Evolutionary conservation across 768 basidiomycete species (phyloP).

Genomic region (Lactarius vividus): DNA sequence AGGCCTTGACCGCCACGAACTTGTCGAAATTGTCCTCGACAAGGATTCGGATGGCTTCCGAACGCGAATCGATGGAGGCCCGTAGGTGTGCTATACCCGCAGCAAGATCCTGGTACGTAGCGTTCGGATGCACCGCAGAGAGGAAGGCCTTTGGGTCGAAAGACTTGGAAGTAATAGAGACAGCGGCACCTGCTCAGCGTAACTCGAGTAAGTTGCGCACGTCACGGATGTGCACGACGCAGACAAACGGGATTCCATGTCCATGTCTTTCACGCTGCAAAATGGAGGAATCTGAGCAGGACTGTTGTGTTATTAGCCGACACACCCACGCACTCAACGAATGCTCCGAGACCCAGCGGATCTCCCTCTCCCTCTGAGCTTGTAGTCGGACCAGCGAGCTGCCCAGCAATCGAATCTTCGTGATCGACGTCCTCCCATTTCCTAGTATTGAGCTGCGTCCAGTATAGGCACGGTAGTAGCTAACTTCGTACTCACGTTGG

Average conservation of each 20-base stretch:
- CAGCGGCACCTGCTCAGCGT: conserved; percentile 59
- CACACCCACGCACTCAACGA: conserved; percentile 50
- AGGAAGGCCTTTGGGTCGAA: conserved; percentile 96
- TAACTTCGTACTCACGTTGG: conserved; percentile 55
- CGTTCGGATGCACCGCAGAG: conserved; percentile 88
- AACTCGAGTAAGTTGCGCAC: conserved; percentile 18
- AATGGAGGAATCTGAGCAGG: conserved; percentile 7
- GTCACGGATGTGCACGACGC: neutral
- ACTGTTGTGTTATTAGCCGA: neutral
- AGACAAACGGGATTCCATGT: conserved; percentile 72
- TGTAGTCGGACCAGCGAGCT: conserved; percentile 54
- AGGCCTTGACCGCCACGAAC: conserved; percentile 95
- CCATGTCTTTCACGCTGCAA: conserved; percentile 60
- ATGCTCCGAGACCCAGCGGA: conserved; percentile 72
- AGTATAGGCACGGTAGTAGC: neutral
- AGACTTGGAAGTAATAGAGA: conserved; percentile 86
- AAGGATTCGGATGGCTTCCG: conserved; percentile 89
- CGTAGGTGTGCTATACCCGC: conserved; percentile 72
- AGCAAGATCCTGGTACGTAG: conserved; percentile 88
- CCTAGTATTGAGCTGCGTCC: conserved; percentile 39
- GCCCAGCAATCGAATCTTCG: conserved; percentile 74
- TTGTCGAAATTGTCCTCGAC: conserved; percentile 98
- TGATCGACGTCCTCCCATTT: conserved; percentile 91
- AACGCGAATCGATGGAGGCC: conserved; percentile 82
- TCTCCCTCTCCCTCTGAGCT: conserved; percentile 59